These are phyloP conservation scores for Ustilago sp. DNA, from an alignment of 1,284 basidiomycete species.

Conservation along the genomic window DNA sequence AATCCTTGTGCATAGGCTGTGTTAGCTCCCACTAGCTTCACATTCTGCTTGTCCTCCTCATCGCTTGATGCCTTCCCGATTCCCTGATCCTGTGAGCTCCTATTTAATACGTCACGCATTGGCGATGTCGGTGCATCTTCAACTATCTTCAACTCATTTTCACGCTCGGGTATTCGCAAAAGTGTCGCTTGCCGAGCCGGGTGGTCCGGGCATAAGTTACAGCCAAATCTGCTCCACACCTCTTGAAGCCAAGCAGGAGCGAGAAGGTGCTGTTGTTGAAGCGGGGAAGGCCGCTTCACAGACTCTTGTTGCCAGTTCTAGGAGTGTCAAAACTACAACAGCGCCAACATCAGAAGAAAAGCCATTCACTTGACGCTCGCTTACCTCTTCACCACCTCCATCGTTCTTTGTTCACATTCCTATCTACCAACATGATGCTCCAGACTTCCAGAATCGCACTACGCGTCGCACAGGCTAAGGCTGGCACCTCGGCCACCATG, in stretches of 20 bases:
- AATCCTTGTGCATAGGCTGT: no score
- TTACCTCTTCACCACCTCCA: not conserved
- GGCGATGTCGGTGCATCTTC: no score
- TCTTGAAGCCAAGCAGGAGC: not conserved
- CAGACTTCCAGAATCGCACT: conserved; percentile 29
- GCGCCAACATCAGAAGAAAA: conserved; percentile 24
- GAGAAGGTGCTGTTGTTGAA: no score
- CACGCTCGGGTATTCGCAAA: conserved; percentile 29
- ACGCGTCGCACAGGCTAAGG: conserved; percentile 19
- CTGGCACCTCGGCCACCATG: conserved; percentile 22
- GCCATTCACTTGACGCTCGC: not conserved
- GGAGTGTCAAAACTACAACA: not conserved
- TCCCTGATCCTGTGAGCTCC: no score
- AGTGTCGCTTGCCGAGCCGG: conserved; percentile 24
- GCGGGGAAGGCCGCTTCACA: not conserved
- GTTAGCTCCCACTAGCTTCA: no score
- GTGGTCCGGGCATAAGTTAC: conserved; percentile 28
- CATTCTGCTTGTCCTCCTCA: no score
- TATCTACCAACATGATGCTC: conserved; percentile 33
- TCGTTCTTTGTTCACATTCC: not conserved
- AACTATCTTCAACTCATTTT: conserved; percentile 8
- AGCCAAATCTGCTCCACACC: conserved; percentile 12
- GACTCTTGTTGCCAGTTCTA: not conserved
- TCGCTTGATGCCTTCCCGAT: no score
- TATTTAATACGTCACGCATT: no score